Evolutionary conservation across 2,329 filamentous ascomycete genomes (phyloP).

Genomic region (Bisporella sp.): DNA sequence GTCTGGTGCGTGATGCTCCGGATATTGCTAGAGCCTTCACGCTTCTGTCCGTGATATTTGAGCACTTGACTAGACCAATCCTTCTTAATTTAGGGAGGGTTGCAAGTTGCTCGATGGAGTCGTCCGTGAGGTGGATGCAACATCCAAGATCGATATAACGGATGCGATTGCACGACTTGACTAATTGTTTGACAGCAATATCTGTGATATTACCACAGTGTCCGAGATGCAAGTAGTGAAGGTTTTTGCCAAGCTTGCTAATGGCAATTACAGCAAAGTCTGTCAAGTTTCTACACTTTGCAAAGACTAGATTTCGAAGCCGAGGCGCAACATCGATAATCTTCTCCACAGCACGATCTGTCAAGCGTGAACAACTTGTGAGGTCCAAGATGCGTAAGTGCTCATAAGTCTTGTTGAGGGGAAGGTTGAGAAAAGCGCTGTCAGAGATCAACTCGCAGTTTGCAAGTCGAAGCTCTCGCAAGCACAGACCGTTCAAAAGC

Average conservation of each 20-base stretch:
- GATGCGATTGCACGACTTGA: constrained; percentile 84
- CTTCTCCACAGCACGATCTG: constrained; percentile 79
- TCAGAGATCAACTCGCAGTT: constrained; percentile 83
- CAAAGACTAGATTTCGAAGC: constrained; percentile 84
- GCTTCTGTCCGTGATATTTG: constrained; percentile 80
- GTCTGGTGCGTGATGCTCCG: not conserved
- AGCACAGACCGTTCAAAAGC: constrained; percentile 67
- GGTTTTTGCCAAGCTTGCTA: constrained; percentile 82
- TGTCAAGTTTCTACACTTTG: constrained; percentile 90
- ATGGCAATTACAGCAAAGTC: constrained; percentile 84
- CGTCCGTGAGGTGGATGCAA: constrained; percentile 81
- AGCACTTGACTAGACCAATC: constrained; percentile 92
- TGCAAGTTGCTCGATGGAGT: constrained; percentile 77
- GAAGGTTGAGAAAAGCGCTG: constrained; percentile 72
- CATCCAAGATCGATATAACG: constrained; percentile 98
- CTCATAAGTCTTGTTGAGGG: constrained; percentile 63
- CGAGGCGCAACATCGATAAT: constrained; percentile 84
- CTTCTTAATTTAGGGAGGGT: constrained; percentile 86
- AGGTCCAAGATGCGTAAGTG: constrained; percentile 89
- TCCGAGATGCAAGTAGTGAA: constrained; percentile 93
- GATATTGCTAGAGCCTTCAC: constrained; percentile 72
- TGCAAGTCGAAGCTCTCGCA: constrained; percentile 85
- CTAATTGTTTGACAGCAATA: constrained; percentile 74
- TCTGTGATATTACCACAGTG: constrained; percentile 93
- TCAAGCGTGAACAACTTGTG: constrained; percentile 78